These are phyloP conservation scores for Scytalidium sp. DNA, from an alignment of 2,329 filamentous ascomycete genomes.

Conservation along the genomic window DNA sequence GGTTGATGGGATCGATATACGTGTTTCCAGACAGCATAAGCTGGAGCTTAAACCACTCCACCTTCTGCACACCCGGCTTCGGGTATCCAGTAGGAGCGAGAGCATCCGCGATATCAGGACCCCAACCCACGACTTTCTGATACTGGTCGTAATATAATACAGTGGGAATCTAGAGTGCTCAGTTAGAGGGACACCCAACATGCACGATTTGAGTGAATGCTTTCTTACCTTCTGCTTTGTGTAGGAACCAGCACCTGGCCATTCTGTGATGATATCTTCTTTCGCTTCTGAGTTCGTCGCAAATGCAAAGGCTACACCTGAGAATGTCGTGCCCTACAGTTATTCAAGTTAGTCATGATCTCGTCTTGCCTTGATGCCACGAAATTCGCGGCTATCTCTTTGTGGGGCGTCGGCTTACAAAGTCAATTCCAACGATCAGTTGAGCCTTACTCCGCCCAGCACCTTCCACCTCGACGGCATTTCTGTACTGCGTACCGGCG, in stretches of 20 bases:
- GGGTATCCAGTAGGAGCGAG: conserved; percentile 95
- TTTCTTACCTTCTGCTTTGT: conserved; percentile 92
- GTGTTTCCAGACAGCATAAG: conserved; percentile 98
- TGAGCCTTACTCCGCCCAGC: conserved; percentile 90
- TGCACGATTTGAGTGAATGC: not conserved
- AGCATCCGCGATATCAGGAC: conserved; percentile 95
- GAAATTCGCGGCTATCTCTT: no score
- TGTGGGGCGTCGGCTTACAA: conserved; percentile 58
- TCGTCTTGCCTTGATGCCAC: not conserved
- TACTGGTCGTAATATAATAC: conserved; percentile 99
- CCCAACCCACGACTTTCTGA: conserved; percentile 99
- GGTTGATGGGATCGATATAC: conserved; percentile 98
- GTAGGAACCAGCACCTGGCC: conserved; percentile 95
- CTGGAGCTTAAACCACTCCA: conserved; percentile 99
- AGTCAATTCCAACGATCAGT: conserved; percentile 98
- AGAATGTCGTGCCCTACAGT: conserved; percentile 88
- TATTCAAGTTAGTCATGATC: not conserved
- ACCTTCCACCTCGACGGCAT: conserved; percentile 75
- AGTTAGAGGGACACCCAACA: conserved; percentile 8
- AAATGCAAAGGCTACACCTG: conserved; percentile 89
- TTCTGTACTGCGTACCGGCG: conserved; percentile 26
- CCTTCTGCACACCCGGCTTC: conserved; percentile 96
- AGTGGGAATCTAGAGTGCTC: conserved; percentile 74
- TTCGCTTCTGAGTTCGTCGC: conserved; percentile 96
- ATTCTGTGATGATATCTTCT: conserved; percentile 98